phyloP scores from a whole-genome alignment of 1,284 basidiomycete species.

The Marasmius sp. region DNA sequence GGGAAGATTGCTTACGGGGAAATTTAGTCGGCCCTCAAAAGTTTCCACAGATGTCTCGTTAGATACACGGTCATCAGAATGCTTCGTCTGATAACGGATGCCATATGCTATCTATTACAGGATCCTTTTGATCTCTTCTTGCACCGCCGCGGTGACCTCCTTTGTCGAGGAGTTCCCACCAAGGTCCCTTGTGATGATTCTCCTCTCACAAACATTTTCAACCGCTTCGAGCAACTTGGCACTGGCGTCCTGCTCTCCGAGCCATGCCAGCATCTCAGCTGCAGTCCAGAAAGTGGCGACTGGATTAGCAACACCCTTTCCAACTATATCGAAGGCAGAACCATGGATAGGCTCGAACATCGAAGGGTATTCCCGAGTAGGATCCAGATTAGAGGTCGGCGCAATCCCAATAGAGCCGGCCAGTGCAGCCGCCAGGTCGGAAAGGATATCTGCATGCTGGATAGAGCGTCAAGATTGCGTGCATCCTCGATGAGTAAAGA shows the following conservation, averaged over 20 bases:
- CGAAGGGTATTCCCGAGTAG: constrained; percentile 30
- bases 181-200: constrained; percentile 15
- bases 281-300: constrained; percentile 67
- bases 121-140: constrained; percentile 3
- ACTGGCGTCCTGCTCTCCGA: constrained; percentile 52
- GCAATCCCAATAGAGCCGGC: constrained; percentile 61
- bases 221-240: constrained; percentile 49
- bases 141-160: constrained; percentile 14
- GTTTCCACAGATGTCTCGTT: background rate
- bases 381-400: constrained; percentile 56
- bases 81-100: background rate
- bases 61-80: background rate
- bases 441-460: constrained; percentile 34
- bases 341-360: constrained; percentile 57
- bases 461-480: background rate
- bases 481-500: background rate
- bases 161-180: constrained; percentile 12
- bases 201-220: constrained; percentile 33
- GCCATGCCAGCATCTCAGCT: constrained; percentile 54
- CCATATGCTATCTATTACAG: background rate
- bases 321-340: constrained; percentile 75
- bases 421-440: constrained; percentile 54
- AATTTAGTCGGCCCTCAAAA: background rate
- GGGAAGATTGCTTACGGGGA: constrained; percentile 67
- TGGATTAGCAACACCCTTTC: constrained; percentile 74